Evolutionary conservation across 2,329 filamentous ascomycete genomes (phyloP).

Genomic region (Xylariales sp.): DNA sequence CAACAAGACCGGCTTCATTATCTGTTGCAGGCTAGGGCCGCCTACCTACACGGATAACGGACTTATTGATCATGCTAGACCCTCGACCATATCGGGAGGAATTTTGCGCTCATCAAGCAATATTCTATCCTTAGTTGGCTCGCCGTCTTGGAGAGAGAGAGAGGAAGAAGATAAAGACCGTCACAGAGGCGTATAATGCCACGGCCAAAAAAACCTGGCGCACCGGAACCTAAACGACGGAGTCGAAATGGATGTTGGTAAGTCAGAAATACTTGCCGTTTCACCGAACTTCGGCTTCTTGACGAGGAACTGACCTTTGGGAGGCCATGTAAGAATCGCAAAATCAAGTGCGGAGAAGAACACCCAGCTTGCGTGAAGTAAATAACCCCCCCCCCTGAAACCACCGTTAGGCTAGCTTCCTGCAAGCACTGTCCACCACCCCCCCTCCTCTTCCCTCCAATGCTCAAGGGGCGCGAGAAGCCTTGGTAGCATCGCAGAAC

Average conservation of each 20-base stretch:
- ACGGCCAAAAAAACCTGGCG: slow-evolving; percentile 57
- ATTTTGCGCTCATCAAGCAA: slow-evolving; percentile 47
- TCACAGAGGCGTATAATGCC: slow-evolving; percentile 53
- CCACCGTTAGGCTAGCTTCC: slow-evolving; percentile 20
- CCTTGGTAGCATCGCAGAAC: slow-evolving; percentile 17
- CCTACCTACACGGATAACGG: slow-evolving; percentile 27
- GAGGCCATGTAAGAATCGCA: slow-evolving; percentile 83
- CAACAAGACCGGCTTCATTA: slow-evolving; percentile 15
- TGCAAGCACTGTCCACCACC: slow-evolving; percentile 23
- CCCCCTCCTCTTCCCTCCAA: slow-evolving; percentile 5
- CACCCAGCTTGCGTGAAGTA: slow-evolving; percentile 77
- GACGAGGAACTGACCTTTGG: slow-evolving; percentile 37
- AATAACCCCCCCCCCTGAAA: slow-evolving; percentile 24
- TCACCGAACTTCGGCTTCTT: slow-evolving; percentile 22
- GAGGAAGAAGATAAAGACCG: slow-evolving; percentile 9
- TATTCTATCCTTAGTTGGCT: slow-evolving; percentile 46
- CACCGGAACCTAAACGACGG: slow-evolving; percentile 58
- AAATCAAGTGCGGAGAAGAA: slow-evolving; percentile 85
- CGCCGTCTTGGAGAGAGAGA: slow-evolving; percentile 21
- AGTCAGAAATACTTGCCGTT: slow-evolving; percentile 38
- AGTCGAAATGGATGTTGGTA: slow-evolving; percentile 61
- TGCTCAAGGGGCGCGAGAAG: slow-evolving; percentile 12
- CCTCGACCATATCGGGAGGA: slow-evolving; percentile 46
- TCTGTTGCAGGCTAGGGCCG: slow-evolving; percentile 27
- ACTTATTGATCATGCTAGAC: slow-evolving; percentile 48